These are phyloP conservation scores for Pisolithus orientalis DNA, from an alignment of 768 basidiomycete genomes.

Conservation along the genomic window DNA sequence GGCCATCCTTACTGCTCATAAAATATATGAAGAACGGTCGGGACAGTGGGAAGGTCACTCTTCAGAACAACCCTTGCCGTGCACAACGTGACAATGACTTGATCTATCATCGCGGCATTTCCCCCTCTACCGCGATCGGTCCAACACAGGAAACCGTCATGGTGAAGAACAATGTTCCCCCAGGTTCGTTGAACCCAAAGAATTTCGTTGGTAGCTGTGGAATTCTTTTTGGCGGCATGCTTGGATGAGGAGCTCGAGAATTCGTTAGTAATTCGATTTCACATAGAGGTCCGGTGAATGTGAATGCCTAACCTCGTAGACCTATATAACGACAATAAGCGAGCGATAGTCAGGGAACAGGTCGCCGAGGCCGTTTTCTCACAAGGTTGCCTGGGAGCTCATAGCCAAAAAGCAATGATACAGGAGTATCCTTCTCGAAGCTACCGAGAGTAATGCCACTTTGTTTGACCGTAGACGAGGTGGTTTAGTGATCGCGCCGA, in stretches of 20 bases:
- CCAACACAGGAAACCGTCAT: conserved; percentile 60
- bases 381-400: conserved; percentile 72
- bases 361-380: conserved; percentile 62
- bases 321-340: conserved; percentile 82
- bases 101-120: conserved; percentile 88
- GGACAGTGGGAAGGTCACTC: conserved; percentile 19
- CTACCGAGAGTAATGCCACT: conserved; percentile 65
- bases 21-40: too few species aligned
- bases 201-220: conserved; percentile 44
- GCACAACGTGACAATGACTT: conserved; percentile 91
- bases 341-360: conserved; percentile 61
- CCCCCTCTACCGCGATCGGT: conserved; percentile 61
- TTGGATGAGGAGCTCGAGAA: conserved; percentile 82
- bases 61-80: conserved; percentile 60
- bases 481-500: conserved; percentile 12
- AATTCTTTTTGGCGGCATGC: conserved; percentile 67
- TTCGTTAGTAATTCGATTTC: conserved; percentile 64
- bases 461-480: conserved; percentile 70
- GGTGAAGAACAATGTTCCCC: conserved; percentile 52
- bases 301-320: conserved; percentile 34
- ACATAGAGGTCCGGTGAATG: not conserved
- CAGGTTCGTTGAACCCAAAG: conserved; percentile 52
- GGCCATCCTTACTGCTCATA: too few species aligned
- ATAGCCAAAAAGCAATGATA: conserved; percentile 68
- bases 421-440: conserved; percentile 63